Evolutionary conservation across 108 stramenopile species (phyloP).

Genomic region (Aurantiochytrium sp.): DNA sequence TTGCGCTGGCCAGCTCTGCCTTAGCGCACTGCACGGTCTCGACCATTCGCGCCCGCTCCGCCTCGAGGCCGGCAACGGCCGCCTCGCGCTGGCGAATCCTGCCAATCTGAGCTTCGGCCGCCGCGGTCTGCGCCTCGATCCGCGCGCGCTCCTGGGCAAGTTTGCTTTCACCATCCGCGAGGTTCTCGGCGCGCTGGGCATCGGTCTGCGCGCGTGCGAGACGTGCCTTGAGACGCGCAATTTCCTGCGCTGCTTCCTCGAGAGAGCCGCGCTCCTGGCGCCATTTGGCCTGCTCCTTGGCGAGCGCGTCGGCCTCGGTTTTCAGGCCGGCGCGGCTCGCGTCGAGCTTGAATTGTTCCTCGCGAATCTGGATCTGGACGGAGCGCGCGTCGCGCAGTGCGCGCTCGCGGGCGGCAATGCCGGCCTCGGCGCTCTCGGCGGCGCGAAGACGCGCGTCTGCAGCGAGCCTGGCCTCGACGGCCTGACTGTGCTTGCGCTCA

Average conservation of each 20-base stretch:
- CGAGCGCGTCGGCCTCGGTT: not conserved
- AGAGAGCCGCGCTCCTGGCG: not conserved
- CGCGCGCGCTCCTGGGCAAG: not conserved
- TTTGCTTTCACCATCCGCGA: not conserved
- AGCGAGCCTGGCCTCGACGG: not conserved
- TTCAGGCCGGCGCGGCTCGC: not conserved
- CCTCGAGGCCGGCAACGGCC: not conserved
- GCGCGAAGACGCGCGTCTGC: not conserved
- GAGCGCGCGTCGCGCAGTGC: not conserved
- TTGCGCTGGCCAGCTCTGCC: not conserved
- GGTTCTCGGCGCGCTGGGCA: not conserved
- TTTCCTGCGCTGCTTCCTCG: not conserved
- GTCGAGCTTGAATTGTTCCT: slow-evolving; percentile 10
- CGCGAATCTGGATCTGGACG: not conserved
- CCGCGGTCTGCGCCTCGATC: not conserved
- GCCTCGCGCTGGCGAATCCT: not conserved
- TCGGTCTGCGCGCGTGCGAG: not conserved
- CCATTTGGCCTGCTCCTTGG: not conserved
- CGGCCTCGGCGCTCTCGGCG: not conserved
- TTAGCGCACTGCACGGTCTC: not conserved
- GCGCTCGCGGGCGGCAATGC: not conserved
- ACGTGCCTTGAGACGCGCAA: not conserved
- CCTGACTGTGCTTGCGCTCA: not conserved
- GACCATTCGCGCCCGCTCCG: not conserved
- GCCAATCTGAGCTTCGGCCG: not conserved